Evolutionary conservation across 2,329 filamentous ascomycete genomes (phyloP), one percentile per base, ranked within the genome.

Genomic region (Aspergillus pseudoterreus): DNA sequence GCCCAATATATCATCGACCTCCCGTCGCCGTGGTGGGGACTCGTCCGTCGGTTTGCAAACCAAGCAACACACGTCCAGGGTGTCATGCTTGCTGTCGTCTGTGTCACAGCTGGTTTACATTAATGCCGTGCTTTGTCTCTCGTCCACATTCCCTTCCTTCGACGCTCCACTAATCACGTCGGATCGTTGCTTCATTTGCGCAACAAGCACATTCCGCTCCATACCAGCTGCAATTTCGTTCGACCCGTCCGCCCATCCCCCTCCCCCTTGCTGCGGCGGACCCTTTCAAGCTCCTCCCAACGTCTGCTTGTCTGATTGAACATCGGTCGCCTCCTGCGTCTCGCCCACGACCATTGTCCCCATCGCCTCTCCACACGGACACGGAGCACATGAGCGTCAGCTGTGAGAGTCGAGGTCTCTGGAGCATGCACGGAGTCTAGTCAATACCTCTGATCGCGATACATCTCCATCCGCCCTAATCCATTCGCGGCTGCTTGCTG

Each of bases 361-460:
- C 58, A 57, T 19, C 17, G 57, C 53, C 55, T 50, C 53, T 57
- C 58, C 59, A 51, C 27, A 58, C 56, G 15, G 14, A 57, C 58
- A 64, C 56, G 59, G 58, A 58, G 62, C 66, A 63, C 60, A 69
- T 68, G 66, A 71, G 62, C 63, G 59, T 62, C 62, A 69, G 66
- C 63, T 63, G 62, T 67, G 61, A 58, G 56, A 58, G 66, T 66
- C 60, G 63, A 67, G 62, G 64, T 71, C 70, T 63, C 64, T 69
- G 64, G 66, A 67, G 68, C 66, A 71, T 71, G 69, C 68, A 71
- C 69, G 66, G 68, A 71, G 68, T 62, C 65, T 69, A 68, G 67
- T 68, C 65, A 22, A 22, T 22, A 66, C 61, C 27, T 30, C 9
- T 30, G 8, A 54, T 67, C 59, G 63, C 66, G 60, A 60, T 62